Evolutionary conservation across 345 rosid species (phyloP), one percentile per base, ranked within the genome.

Genomic region (Pelargonium nanum): DNA sequence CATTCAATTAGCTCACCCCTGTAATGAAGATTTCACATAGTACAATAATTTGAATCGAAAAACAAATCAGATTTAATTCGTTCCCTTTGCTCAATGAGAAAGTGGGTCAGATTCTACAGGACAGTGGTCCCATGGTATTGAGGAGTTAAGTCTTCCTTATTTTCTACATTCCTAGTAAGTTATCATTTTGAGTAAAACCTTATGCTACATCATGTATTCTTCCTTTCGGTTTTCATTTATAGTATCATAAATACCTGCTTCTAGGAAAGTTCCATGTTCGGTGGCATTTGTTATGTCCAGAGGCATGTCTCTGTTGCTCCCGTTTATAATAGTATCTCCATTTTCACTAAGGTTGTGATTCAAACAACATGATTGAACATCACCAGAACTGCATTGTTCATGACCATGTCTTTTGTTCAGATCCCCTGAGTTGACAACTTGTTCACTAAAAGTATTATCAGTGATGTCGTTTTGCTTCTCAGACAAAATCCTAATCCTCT

Each of bases 381-480:
- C 45, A 57, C 55, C 57, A 63, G 58, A 52, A 70, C 68, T 67
- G 62, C 56, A 57, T 40, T 66, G 68, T 26, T 61, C 70, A 23
- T 55, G 70, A 61, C 65, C 76, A 16, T 26, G 44, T 22, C 70
- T 56, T 26, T 57, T 58, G 17, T 68, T 68, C 52, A 16, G 1
- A 66, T 54, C 69, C 61, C 69, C 82, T 21, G 56, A 71, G 26
- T 24, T 15, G 45, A 34, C 78, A 65, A 73, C 50, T 61, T 68
- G 57, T 59, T 72, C 64, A 57, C 24, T 62, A 50, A 26, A 40
- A 62, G 25, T 55, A 19, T 25, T 22, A 50, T 62, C 72, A 51
- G 68, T 52, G 22, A 20, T 12, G 28, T 58, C 74, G 53, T 52
- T 32, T 55, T 56, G 53, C 20, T 58, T 64, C 58, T 20, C 17